phyloP scores from a whole-genome alignment of 805 yeast genomes.

The Metschnikowia proteae region DNA sequence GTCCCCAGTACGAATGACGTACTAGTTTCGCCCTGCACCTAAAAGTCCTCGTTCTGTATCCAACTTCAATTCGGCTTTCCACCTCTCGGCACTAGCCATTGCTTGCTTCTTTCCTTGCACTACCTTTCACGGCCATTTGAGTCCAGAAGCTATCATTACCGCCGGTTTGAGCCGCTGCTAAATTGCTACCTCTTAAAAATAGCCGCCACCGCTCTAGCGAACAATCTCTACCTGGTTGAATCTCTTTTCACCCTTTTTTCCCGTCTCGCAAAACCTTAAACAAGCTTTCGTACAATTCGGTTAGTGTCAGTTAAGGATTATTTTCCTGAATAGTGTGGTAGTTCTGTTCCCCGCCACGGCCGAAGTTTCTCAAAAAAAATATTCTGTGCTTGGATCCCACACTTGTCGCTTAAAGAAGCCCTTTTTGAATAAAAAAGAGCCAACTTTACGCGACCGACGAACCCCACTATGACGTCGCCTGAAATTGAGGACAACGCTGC shows the following conservation, averaged over 20 bases:
- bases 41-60: conserved; percentile 4
- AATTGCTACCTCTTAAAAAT: not conserved
- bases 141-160: not conserved
- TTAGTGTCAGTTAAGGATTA: not conserved
- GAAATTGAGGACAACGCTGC: not conserved
- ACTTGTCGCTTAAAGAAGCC: conserved; percentile 3
- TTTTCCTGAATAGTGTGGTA: not conserved
- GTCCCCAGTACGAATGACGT: conserved; percentile 5
- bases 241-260: not conserved
- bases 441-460: conserved; percentile 1
- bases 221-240: not conserved
- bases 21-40: conserved; percentile 3
- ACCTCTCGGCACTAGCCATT: not conserved
- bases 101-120: not conserved
- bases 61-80: not conserved
- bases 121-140: not conserved
- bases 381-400: not conserved
- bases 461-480: conserved; percentile 2
- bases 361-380: not conserved
- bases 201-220: not conserved
- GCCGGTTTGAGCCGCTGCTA: not conserved
- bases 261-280: conserved; percentile 1
- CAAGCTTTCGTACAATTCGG: not conserved
- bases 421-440: not conserved
- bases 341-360: not conserved